These are phyloP conservation scores for Phytophthora pluvialis DNA, from an alignment of 352 stramenopile species.

Conservation along the genomic window DNA sequence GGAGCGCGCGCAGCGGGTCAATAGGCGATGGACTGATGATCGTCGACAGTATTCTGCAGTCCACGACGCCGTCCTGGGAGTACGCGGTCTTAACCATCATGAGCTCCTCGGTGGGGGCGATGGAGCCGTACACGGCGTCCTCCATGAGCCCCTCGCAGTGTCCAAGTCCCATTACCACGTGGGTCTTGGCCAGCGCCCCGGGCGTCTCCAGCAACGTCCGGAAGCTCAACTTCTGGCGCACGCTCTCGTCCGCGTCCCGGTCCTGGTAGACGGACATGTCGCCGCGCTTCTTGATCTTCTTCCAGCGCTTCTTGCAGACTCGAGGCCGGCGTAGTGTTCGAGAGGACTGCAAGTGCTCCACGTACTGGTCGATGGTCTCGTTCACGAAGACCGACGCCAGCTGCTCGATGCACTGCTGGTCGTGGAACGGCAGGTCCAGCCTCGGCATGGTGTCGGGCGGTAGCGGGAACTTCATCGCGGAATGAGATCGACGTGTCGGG, in stretches of 20 bases:
- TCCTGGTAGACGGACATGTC: slow-evolving; percentile 41
- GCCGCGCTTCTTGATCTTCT: slow-evolving; percentile 38
- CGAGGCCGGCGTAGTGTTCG: slow-evolving; percentile 12
- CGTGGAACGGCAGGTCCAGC: slow-evolving; percentile 21
- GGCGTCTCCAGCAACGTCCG: slow-evolving; percentile 32
- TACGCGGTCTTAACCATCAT: slow-evolving; percentile 65
- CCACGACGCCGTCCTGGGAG: slow-evolving; percentile 51
- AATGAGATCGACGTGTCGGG: slow-evolving; percentile 4
- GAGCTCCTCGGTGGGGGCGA: slow-evolving; percentile 49
- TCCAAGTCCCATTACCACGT: slow-evolving; percentile 44
- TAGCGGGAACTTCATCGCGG: slow-evolving; percentile 43
- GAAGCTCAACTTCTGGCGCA: slow-evolving; percentile 39
- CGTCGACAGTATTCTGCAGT: slow-evolving; percentile 46
- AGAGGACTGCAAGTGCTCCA: slow-evolving; percentile 27
- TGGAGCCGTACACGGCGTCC: slow-evolving; percentile 62
- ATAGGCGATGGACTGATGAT: slow-evolving; percentile 38
- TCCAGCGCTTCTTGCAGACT: slow-evolving; percentile 39
- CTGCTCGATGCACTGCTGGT: slow-evolving; percentile 38
- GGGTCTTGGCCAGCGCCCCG: slow-evolving; percentile 29
- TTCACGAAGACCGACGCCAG: slow-evolving; percentile 35
- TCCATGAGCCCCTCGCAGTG: slow-evolving; percentile 48
- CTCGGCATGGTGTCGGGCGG: slow-evolving; percentile 30
- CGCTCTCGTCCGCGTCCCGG: slow-evolving; percentile 20
- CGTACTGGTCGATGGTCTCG: slow-evolving; percentile 43
- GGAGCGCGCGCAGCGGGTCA: slow-evolving; percentile 47